phyloP scores from a whole-genome alignment of 169 alveolate genomes.

The Cyclospora cayetanensis region DNA sequence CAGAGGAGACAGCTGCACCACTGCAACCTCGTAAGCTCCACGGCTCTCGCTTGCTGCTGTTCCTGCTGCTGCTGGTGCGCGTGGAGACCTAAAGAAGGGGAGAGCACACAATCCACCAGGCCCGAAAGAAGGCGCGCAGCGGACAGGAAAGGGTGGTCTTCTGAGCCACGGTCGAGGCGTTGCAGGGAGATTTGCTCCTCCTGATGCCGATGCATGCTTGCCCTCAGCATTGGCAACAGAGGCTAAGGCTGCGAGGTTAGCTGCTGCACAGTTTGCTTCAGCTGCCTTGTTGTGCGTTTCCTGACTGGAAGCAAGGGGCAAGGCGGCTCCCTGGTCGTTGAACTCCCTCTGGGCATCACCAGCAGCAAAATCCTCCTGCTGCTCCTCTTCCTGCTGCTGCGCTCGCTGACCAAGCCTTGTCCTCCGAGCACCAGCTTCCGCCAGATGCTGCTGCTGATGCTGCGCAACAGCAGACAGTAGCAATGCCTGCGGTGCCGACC shows the following conservation, averaged over 20 bases:
- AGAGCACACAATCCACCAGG: conserved; percentile 56
- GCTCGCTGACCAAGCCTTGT: background rate
- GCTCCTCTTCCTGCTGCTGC: conserved; percentile 32
- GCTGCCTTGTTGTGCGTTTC: background rate
- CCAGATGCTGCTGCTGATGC: conserved; percentile 53
- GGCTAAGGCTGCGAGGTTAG: background rate
- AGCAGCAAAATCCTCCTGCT: background rate
- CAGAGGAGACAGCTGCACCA: conserved; percentile 55
- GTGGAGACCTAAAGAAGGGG: conserved; percentile 3
- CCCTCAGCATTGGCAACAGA: no score
- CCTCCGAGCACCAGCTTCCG: background rate
- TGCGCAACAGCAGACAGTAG: background rate
- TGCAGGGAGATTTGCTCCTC: background rate
- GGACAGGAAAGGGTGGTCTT: conserved; percentile 61
- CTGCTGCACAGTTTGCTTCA: background rate
- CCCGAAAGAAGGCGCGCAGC: conserved; percentile 61
- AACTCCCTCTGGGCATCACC: background rate
- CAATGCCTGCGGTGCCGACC: conserved; percentile 21
- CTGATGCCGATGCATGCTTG: background rate
- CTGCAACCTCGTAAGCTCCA: conserved; percentile 5
- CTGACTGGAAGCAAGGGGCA: background rate
- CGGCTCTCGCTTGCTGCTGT: conserved; percentile 33
- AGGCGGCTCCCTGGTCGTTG: background rate
- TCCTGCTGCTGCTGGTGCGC: conserved; percentile 32
- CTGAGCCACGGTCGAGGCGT: conserved; percentile 1